Evolutionary conservation across 2,329 filamentous ascomycete species (phyloP), one percentile per base, ranked within the genome.

Genomic region (Aspergillus sp.): DNA sequence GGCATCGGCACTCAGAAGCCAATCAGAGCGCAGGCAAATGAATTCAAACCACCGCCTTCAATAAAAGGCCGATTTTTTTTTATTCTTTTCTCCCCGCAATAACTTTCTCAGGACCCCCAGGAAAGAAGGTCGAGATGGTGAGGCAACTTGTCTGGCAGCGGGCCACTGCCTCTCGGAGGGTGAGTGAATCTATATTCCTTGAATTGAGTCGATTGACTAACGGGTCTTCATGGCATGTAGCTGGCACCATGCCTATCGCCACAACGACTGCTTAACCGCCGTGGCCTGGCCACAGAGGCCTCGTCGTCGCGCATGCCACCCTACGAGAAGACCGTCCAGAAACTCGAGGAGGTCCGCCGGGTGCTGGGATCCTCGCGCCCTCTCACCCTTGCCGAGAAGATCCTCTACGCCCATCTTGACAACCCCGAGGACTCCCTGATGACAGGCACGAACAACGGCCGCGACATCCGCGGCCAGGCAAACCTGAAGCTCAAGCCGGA

Each of bases 401-500:
- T 98, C 62, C 80, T 98, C 49, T 98, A 97, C 76, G 89, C 90
- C 61, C 93, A 98, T 73, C 77, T 98, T 55, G 85, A 93, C 71
- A 87, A 89, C 63, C 82, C 84, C 5, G 90, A 95, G 71, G 90
- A 95, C 68, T 90, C 89, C 33, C 81, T 98, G 46, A 77, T 95
- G 51, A 82, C 81, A 46, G 82, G 83, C 63, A 96, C 90, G 44
- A 80, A 88, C 69, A 88, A 90, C 79, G 91, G 90, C 57, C 81
- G 81, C 45, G 80, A 85, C 62, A 85, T 98, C 53, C 83, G 93
- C 38, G 91, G 91, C 57, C 83, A 83, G 64, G 90, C 90, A 44
- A 97, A 95, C 67, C 79, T 98, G 71, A 95, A 95, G 76, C 85
- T 98, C 69, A 95, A 95, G 72, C 93, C 93, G 19, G 93, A 98